Evolutionary conservation across 306 rosid species (phyloP).

Genomic region (Dryas drummondii): DNA sequence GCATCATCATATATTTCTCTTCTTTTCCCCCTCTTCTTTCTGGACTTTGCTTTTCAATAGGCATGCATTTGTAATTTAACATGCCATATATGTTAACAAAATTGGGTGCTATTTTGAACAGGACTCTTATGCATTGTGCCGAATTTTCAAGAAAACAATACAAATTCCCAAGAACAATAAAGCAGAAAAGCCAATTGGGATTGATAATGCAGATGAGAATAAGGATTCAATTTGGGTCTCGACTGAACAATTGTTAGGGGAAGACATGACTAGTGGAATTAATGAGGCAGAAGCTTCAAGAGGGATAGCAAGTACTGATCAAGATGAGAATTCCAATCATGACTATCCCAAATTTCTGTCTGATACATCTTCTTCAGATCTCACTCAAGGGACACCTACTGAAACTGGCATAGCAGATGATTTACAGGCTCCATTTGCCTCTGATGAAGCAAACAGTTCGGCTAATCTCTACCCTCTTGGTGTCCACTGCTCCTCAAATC

Average conservation of each 20-base stretch:
- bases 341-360: conserved; percentile 46
- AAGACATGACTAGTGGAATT: conserved; percentile 42
- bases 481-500: conserved; percentile 47
- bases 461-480: conserved; percentile 49
- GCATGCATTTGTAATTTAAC: background rate
- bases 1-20: conserved; percentile 31
- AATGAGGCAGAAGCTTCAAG: conserved; percentile 38
- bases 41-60: conserved; percentile 7
- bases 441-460: conserved; percentile 85
- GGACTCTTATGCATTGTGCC: conserved; percentile 95
- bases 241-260: conserved; percentile 36
- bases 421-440: conserved; percentile 62
- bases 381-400: conserved; percentile 82
- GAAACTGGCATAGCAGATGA: conserved; percentile 61
- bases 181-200: conserved; percentile 30
- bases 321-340: conserved; percentile 40
- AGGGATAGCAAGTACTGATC: conserved; percentile 35
- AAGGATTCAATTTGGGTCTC: conserved; percentile 29
- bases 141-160: conserved; percentile 77
- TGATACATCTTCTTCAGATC: conserved; percentile 89
- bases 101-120: conserved; percentile 12
- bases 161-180: conserved; percentile 46
- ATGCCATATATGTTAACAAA: background rate
- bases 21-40: conserved; percentile 24
- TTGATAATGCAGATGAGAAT: conserved; percentile 21